Percentiles rank a stretch among this genome's conserved stretches.
phyloP scores from a whole-genome alignment of 2,329 filamentous ascomycete species.

The Alternaria ventricosa region DNA sequence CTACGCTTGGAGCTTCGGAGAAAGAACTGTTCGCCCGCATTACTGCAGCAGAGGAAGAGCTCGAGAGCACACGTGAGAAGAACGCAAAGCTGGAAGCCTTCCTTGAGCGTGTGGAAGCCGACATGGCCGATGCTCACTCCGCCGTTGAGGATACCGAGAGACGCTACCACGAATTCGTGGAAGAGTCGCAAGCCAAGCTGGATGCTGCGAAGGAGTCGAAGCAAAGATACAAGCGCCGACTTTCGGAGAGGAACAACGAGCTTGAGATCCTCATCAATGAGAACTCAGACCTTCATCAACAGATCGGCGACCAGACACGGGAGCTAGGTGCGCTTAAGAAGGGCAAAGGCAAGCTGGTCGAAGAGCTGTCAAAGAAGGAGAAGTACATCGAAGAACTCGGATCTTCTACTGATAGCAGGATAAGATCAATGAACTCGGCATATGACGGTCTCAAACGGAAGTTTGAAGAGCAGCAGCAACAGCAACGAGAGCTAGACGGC shows the following conservation, averaged over 20 bases:
- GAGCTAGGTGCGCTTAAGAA: slow-evolving; percentile 33
- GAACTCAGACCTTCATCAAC: slow-evolving; percentile 36
- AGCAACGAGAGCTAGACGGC: slow-evolving; percentile 14
- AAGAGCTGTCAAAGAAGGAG: slow-evolving; percentile 36
- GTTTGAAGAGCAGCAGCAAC: slow-evolving; percentile 22
- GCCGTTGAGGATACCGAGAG: slow-evolving; percentile 40
- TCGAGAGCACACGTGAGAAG: slow-evolving; percentile 34
- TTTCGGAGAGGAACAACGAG: slow-evolving; percentile 37
- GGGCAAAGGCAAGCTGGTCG: slow-evolving; percentile 28
- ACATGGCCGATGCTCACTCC: slow-evolving; percentile 39
- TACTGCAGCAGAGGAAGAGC: slow-evolving; percentile 40
- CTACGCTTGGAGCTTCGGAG: slow-evolving; percentile 37
- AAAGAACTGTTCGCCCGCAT: slow-evolving; percentile 36
- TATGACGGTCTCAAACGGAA: slow-evolving; percentile 29
- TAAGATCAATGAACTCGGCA: slow-evolving; percentile 29
- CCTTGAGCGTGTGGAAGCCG: slow-evolving; percentile 38
- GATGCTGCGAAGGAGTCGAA: slow-evolving; percentile 33
- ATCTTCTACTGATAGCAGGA: slow-evolving; percentile 25
- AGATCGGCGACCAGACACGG: slow-evolving; percentile 32
- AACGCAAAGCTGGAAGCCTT: slow-evolving; percentile 43
- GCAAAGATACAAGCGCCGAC: slow-evolving; percentile 40
- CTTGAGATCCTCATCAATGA: slow-evolving; percentile 36
- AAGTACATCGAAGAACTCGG: slow-evolving; percentile 34
- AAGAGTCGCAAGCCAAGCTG: slow-evolving; percentile 41
- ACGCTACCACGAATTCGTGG: slow-evolving; percentile 33